These are phyloP conservation scores for Fusarium odoratissimum DNA, from an alignment of 2,329 filamentous ascomycete species.

Conservation along the genomic window DNA sequence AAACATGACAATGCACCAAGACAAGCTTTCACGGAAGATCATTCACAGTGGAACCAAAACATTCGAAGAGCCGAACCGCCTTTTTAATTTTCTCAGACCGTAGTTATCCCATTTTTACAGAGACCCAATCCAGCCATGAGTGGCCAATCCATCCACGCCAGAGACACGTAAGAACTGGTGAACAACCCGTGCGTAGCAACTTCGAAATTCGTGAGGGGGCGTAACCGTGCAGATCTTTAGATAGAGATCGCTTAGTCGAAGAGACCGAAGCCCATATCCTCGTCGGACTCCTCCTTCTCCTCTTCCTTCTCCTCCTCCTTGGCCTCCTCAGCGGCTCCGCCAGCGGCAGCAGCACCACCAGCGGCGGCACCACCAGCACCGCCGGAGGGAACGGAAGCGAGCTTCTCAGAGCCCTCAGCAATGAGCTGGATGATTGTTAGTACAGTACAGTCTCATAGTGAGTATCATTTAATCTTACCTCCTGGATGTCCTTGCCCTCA, in stretches of 20 bases:
- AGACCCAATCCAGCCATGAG: constrained; percentile 48
- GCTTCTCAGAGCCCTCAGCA: constrained; percentile 87
- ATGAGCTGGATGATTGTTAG: constrained; percentile 75
- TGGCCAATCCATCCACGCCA: constrained; percentile 48
- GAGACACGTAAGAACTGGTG: constrained; percentile 48
- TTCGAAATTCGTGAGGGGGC: constrained; percentile 50
- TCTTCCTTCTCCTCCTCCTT: constrained; percentile 88
- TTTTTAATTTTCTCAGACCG: constrained; percentile 47
- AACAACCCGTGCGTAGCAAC: constrained; percentile 49
- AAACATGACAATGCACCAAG: neutral
- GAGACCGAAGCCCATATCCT: constrained; percentile 82
- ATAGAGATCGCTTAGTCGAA: constrained; percentile 71
- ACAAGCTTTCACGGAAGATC: neutral
- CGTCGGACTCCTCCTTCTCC: constrained; percentile 70
- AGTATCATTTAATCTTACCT: constrained; percentile 68
- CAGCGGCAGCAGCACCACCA: constrained; percentile 75
- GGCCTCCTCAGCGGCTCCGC: constrained; percentile 74
- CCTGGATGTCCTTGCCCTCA: constrained; percentile 90
- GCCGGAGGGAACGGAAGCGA: constrained; percentile 96
- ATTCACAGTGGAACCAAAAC: neutral
- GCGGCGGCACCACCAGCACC: constrained; percentile 79
- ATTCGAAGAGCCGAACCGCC: constrained; percentile 45
- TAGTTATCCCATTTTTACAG: constrained; percentile 45
- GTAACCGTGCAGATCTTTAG: constrained; percentile 45
- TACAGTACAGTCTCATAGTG: neutral